phyloP scores from a whole-genome alignment of 805 yeast species.

The Cyberlindnera petersonii region DNA sequence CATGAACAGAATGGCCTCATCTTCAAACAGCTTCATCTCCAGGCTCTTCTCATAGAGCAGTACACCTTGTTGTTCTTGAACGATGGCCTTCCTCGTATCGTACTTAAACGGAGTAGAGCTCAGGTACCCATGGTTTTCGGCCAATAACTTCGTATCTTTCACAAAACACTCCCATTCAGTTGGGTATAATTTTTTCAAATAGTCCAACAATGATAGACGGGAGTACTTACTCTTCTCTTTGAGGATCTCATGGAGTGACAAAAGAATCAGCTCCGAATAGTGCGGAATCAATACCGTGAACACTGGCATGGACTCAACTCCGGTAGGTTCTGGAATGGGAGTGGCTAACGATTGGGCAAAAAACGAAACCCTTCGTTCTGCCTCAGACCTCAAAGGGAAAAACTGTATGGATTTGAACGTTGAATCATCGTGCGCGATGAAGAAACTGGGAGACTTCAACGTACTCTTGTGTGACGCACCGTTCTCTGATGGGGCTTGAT shows the following conservation, averaged over 20 bases:
- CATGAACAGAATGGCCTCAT: neutral
- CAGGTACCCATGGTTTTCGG: conserved; percentile 46
- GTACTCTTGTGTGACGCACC: conserved; percentile 35
- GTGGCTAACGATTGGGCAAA: conserved; percentile 89
- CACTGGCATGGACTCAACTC: conserved; percentile 69
- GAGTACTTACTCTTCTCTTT: conserved; percentile 55
- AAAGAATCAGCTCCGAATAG: conserved; percentile 74
- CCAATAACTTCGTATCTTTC: conserved; percentile 63
- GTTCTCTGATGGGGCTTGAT: conserved; percentile 26
- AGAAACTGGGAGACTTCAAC: conserved; percentile 70
- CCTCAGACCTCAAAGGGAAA: conserved; percentile 64
- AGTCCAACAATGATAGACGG: conserved; percentile 81
- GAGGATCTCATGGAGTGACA: conserved; percentile 73
- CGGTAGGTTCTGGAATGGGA: conserved; percentile 70
- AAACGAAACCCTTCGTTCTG: conserved; percentile 76
- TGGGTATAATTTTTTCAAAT: conserved; percentile 66
- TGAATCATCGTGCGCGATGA: conserved; percentile 79
- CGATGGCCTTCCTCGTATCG: conserved; percentile 23
- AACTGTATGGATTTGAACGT: conserved; percentile 56
- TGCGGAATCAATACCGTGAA: conserved; percentile 88
- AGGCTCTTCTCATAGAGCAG: conserved; percentile 3
- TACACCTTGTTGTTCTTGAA: too few relatives aligned
- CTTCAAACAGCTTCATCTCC: neutral
- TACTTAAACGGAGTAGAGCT: conserved; percentile 13
- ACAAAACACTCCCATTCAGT: conserved; percentile 82